Evolutionary conservation across 192 early-diverging fungal species (phyloP), one percentile per base, ranked within the genome.

Genomic region (Coemansia aciculifera): DNA sequence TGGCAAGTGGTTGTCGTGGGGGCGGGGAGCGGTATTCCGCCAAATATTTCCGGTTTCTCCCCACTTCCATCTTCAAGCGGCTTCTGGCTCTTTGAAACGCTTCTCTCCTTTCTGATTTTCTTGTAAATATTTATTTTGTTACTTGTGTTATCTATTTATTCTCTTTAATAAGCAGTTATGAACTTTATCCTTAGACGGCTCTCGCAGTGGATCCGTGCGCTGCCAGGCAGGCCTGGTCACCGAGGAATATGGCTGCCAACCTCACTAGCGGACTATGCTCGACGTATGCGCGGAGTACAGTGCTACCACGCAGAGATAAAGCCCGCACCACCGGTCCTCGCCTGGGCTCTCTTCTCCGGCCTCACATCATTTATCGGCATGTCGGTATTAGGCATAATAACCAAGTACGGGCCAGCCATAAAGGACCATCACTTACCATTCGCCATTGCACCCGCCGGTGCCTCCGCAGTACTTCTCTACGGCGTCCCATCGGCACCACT

Each of bases 241-340:
- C 77, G 81, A n/a, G 52, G 48, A 10, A 46, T 83, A 29, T 72
- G 69, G 71, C 24, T 76, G 0, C 81, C 81, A 9, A 5, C 13
- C 4, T 72, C 81, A 2, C 11, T 48, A 12, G 5, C 13, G 3
- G 69, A 75, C 24, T 83, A 83, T 17, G 11, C 72, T 8, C 39
- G 8, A 1, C 81, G 77, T 1, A 75, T 83, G 72, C 73, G 67
- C 39, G 81, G 81, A 13, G 79, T 65, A 11, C 81, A 83, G 51
- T 66, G 62, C 19, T 78, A 75, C 69, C 36, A 13, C 3, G 51
- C 59, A 23, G 71, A 72, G 15, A 64, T 66, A 12, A 54, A 21
- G 32, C 69, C 71, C 10, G 60, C 70, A 5, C 76, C 81, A 23
- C 66, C 73, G n/a, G 49, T 72, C 24, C 73, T 78, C 2, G 59